Evolutionary conservation across 768 basidiomycete genomes (phyloP).

Genomic region (Phylloporus sp.): DNA sequence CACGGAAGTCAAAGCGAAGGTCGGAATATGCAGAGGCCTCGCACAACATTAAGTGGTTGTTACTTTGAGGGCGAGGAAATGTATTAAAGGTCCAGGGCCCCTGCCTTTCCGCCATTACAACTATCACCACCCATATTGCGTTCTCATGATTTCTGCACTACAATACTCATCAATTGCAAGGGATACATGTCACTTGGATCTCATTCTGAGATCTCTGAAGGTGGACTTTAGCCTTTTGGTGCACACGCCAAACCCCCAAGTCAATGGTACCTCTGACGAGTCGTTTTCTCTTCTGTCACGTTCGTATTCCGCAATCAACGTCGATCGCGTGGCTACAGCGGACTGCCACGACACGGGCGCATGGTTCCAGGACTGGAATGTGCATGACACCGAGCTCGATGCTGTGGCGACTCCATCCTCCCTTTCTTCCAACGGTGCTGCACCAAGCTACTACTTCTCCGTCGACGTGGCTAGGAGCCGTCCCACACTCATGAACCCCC

Average conservation of each 20-base stretch:
- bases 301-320: conserved; percentile 8
- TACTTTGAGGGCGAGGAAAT: conserved; percentile 1
- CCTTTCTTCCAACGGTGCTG: conserved; percentile 6
- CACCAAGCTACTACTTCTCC: not conserved
- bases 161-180: conserved; percentile 1
- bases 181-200: not conserved
- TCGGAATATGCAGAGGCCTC: not conserved
- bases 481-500: conserved; percentile 5
- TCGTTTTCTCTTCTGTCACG: conserved; percentile 7
- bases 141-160: conserved; percentile 6
- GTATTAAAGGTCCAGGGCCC: conserved; percentile 18
- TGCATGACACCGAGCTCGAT: conserved; percentile 8
- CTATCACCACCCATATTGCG: not conserved
- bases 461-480: not conserved
- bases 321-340: conserved; percentile 16
- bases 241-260: conserved; percentile 6
- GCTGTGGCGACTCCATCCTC: conserved; percentile 9
- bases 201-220: not conserved
- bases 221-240: conserved; percentile 10
- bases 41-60: conserved; percentile 8
- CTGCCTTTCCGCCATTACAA: not conserved
- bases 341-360: conserved; percentile 26
- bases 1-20: conserved; percentile 18
- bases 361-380: conserved; percentile 14
- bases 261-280: not conserved